Conservation (phyloP, 1,139 yeast species). For the Hyphopichia pseudoburtonii region DNA sequence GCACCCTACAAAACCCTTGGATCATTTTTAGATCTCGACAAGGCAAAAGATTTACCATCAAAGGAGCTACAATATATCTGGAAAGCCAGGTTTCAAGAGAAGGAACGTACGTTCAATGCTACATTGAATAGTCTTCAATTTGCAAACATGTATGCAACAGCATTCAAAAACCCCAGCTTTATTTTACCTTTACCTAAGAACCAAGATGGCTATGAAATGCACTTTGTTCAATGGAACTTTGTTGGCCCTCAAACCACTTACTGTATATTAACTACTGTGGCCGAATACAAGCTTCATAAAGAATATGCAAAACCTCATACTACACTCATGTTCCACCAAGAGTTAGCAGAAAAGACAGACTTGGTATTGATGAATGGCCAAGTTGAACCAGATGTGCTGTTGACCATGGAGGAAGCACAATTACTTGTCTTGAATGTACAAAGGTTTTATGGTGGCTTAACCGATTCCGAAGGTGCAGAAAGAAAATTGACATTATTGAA, state of each 20-base stretch:
- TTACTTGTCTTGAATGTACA: slow-evolving; percentile 77
- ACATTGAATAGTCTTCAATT: slow-evolving; percentile 56
- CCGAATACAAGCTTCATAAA: slow-evolving; percentile 86
- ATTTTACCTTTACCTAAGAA: slow-evolving; percentile 68
- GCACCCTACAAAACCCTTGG: slow-evolving; percentile 69
- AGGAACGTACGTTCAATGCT: slow-evolving; percentile 66
- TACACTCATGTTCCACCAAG: slow-evolving; percentile 83
- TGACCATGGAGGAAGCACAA: slow-evolving; percentile 73
- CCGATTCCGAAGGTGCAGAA: slow-evolving; percentile 40
- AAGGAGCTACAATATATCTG: slow-evolving; percentile 80
- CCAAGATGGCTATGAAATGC: slow-evolving; percentile 70
- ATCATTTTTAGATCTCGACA: slow-evolving; percentile 69
- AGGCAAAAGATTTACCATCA: slow-evolving; percentile 52
- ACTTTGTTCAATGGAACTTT: slow-evolving; percentile 91
- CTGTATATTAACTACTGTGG: slow-evolving; percentile 87
- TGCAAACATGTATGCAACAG: slow-evolving; percentile 60
- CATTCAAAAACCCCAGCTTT: slow-evolving; percentile 74
- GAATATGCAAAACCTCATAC: slow-evolving; percentile 97
- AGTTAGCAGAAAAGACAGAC: slow-evolving; percentile 60
- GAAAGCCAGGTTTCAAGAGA: slow-evolving; percentile 79
- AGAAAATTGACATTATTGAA: slow-evolving; percentile 57
- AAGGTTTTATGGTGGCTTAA: slow-evolving; percentile 76
- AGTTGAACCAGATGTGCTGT: slow-evolving; percentile 68
- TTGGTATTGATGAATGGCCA: slow-evolving; percentile 85
- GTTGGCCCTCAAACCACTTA: slow-evolving; percentile 85